Percentiles rank a stretch among this genome's conserved stretches.
Evolutionary conservation across 2,329 filamentous ascomycete genomes (phyloP).

Genomic region (Cercospora beticola): DNA sequence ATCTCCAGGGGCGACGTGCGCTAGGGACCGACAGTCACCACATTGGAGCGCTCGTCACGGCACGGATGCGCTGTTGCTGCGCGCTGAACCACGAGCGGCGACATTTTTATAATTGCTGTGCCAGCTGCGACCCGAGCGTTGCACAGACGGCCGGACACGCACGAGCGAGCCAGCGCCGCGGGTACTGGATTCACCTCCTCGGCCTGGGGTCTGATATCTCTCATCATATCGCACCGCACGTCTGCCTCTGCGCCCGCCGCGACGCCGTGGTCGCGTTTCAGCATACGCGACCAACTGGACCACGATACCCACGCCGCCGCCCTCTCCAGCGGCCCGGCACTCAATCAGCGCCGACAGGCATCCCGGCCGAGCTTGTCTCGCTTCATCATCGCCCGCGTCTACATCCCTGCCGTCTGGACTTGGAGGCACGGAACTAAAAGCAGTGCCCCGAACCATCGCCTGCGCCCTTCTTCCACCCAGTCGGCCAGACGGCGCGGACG

Average conservation of each 20-base stretch:
- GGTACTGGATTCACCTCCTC: background rate
- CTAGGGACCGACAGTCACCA: background rate
- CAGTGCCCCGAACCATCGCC: background rate
- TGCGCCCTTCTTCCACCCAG: background rate
- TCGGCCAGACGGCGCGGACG: background rate
- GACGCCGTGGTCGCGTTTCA: background rate
- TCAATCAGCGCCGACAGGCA: conserved; percentile 7
- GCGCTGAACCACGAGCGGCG: background rate
- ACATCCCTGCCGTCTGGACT: background rate
- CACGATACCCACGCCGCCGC: background rate
- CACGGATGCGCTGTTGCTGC: background rate
- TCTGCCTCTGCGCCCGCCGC: background rate
- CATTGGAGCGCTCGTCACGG: background rate
- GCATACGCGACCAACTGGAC: background rate
- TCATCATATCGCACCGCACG: background rate
- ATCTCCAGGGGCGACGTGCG: conserved; percentile 5
- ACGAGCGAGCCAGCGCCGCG: background rate
- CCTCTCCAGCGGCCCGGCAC: background rate
- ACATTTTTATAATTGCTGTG: background rate
- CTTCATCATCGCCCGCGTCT: conserved; percentile 5
- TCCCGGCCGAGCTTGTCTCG: conserved; percentile 7
- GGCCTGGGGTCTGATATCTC: background rate
- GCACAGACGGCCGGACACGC: background rate
- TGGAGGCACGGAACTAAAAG: background rate
- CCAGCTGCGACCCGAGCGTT: background rate